phyloP scores from a whole-genome alignment of 768 basidiomycete genomes.

The Collybiopsis luxurians region DNA sequence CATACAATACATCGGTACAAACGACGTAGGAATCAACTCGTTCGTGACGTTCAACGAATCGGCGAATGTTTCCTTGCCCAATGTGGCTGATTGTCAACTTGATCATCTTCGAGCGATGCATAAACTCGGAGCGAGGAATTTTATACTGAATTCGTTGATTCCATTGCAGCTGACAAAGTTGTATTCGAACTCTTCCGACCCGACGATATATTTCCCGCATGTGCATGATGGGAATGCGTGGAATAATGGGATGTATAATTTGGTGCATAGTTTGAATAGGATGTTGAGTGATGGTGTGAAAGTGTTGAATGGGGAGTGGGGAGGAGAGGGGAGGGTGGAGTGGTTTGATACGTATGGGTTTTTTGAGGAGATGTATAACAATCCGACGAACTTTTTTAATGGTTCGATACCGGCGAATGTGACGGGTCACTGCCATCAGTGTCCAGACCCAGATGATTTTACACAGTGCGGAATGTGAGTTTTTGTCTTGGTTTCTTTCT shows the following conservation, averaged over 20 bases:
- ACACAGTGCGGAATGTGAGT: slow-evolving; percentile 9
- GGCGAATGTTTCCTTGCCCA: slow-evolving; percentile 11
- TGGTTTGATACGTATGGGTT: slow-evolving; percentile 19
- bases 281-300: slow-evolving; percentile 15
- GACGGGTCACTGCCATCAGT: slow-evolving; percentile 21
- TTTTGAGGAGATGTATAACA: slow-evolving; percentile 19
- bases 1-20: slow-evolving; percentile 18
- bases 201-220: slow-evolving; percentile 17
- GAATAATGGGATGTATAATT: slow-evolving; percentile 20
- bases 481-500: no score
- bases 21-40: slow-evolving; percentile 17
- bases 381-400: slow-evolving; percentile 19
- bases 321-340: slow-evolving; percentile 8
- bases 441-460: slow-evolving; percentile 14
- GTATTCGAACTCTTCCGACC: slow-evolving; percentile 14
- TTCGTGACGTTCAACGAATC: slow-evolving; percentile 16
- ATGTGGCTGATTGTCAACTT: slow-evolving; percentile 18
- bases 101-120: slow-evolving; percentile 15
- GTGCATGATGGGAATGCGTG: slow-evolving; percentile 19
- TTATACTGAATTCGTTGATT: slow-evolving; percentile 21
- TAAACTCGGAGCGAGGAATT: slow-evolving; percentile 17
- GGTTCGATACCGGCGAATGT: slow-evolving; percentile 20
- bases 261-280: slow-evolving; percentile 17
- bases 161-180: slow-evolving; percentile 18
- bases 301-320: slow-evolving; percentile 16